Evolutionary conservation across 2,329 filamentous ascomycete genomes (phyloP).

Genomic region (Cercospora janseana): DNA sequence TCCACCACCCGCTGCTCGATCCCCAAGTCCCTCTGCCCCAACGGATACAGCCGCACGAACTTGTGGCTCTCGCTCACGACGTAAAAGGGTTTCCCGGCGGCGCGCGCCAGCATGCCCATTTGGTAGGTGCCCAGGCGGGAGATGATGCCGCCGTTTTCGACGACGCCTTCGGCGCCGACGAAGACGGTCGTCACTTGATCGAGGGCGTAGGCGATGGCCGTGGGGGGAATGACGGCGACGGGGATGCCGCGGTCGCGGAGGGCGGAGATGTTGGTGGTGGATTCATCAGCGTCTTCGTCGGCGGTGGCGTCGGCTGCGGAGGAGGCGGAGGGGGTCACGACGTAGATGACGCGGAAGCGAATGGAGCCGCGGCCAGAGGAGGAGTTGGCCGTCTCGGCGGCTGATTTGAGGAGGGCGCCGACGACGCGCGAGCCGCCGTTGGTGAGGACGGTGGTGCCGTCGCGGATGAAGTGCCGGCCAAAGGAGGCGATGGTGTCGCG

Average conservation of each 20-base stretch:
- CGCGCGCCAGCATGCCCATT: conserved; percentile 76
- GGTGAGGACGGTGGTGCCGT: conserved; percentile 80
- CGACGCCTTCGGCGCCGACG: conserved; percentile 75
- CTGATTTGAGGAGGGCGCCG: conserved; percentile 69
- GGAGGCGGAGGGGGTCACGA: conserved; percentile 29
- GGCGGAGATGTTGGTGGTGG: conserved; percentile 60
- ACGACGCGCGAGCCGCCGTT: conserved; percentile 87
- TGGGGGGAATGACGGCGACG: conserved; percentile 76
- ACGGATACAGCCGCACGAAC: conserved; percentile 82
- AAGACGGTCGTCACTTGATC: conserved; percentile 68
- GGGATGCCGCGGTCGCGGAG: conserved; percentile 73
- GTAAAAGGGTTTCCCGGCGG: conserved; percentile 74
- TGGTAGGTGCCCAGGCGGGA: conserved; percentile 83
- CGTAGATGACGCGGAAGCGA: conserved; percentile 79
- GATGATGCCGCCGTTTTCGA: conserved; percentile 91
- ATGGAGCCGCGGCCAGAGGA: conserved; percentile 55
- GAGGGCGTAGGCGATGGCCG: conserved; percentile 76
- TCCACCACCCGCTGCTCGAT: conserved; percentile 75
- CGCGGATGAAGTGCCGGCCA: conserved; percentile 73
- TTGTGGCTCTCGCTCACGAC: conserved; percentile 96
- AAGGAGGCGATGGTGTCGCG: conserved; percentile 78
- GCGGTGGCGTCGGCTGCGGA: conserved; percentile 59
- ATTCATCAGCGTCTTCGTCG: conserved; percentile 35
- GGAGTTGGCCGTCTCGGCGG: conserved; percentile 59
- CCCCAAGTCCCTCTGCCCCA: conserved; percentile 77